Base-by-base conservation (phyloP, 805 yeast genomes). In the Sugiyamaella marilandica region DNA sequence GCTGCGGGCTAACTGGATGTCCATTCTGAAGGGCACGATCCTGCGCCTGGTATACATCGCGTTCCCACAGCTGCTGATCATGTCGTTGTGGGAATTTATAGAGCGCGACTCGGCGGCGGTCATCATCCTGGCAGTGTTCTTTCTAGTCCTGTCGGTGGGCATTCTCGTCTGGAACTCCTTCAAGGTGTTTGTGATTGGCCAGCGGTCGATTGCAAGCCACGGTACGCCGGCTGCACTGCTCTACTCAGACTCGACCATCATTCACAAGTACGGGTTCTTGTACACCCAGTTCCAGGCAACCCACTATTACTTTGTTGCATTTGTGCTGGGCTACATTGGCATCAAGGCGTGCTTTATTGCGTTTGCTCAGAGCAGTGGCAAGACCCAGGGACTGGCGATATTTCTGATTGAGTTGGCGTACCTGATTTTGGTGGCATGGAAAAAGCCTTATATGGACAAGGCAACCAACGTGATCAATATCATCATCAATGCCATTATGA, bases 81-180 rank as follows among this genome's bases (percentile, higher is more conserved):
- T 91, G 53, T 83, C 96, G 10, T 74, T 90, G 51, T 91, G 95
- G 94, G 96, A 91, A 72, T 90, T 89, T 68, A 80, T 85, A 7
- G 77, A 77, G 62, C 72, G 78, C 49, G 97, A 91, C 64, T 89
- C 97, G 0, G 85, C 95, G 1, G 97, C 96, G 0, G 89, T 91
- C 31, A 81, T 91, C 53, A 90, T 88, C 4, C 70, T 88, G 54
- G 92, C 96, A 1, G 84, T 80, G 35, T 70, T 91, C 47, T 83
- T 87, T 67, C 71, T 91, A 39, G 46, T 88, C 1, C 70, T 85
- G 52, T 74, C 87, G 1, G 55, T 84, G 5, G 79, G 81, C 1
- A 73, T 87, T 35, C 72, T 88, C 73, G 70, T 74, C 1, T 84
- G 84, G 81, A 77, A 89, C 18, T 76, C 81, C 50, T 85, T 71